phyloP scores from a whole-genome alignment of 2,329 filamentous ascomycete species.

The Mycogone perniciosa region DNA sequence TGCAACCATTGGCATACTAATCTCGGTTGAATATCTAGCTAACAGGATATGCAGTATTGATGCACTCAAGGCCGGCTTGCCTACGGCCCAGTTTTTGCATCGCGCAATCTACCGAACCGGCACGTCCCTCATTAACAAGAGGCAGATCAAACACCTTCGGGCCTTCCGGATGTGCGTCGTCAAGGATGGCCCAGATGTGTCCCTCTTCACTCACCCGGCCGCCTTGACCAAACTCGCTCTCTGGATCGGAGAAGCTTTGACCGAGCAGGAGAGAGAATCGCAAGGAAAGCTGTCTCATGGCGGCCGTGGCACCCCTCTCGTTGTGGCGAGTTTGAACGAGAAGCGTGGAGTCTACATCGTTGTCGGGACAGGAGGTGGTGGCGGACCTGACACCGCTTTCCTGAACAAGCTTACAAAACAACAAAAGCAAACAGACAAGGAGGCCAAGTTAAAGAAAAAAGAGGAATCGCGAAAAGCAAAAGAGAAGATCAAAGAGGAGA shows the following conservation, averaged over 20 bases:
- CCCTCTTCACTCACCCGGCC: conserved; percentile 87
- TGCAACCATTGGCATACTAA: not conserved
- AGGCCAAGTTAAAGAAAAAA: conserved; percentile 55
- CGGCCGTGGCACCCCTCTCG: conserved; percentile 72
- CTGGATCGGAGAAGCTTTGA: conserved; percentile 73
- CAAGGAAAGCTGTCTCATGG: conserved; percentile 64
- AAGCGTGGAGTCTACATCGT: conserved; percentile 82
- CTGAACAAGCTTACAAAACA: conserved; percentile 60
- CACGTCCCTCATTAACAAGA: conserved; percentile 84
- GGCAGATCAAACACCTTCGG: conserved; percentile 84
- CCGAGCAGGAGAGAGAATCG: conserved; percentile 75
- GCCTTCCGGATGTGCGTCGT: conserved; percentile 94
- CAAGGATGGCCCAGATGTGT: conserved; percentile 86
- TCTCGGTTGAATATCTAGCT: not conserved
- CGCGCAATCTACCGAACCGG: conserved; percentile 90
- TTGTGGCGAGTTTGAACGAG: conserved; percentile 86
- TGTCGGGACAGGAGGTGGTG: conserved; percentile 84
- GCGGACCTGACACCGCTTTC: conserved; percentile 65
- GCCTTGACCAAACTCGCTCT: conserved; percentile 88
- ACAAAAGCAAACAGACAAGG: conserved; percentile 56
- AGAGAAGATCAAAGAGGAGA: conserved; percentile 55
- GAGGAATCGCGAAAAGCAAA: conserved; percentile 53
- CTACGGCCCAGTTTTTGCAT: conserved; percentile 82
- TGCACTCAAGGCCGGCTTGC: conserved; percentile 66
- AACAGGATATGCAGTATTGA: conserved; percentile 51